These are phyloP conservation scores for Stereum hirsutum DNA, from an alignment of 1,284 basidiomycete species.

Conservation along the genomic window DNA sequence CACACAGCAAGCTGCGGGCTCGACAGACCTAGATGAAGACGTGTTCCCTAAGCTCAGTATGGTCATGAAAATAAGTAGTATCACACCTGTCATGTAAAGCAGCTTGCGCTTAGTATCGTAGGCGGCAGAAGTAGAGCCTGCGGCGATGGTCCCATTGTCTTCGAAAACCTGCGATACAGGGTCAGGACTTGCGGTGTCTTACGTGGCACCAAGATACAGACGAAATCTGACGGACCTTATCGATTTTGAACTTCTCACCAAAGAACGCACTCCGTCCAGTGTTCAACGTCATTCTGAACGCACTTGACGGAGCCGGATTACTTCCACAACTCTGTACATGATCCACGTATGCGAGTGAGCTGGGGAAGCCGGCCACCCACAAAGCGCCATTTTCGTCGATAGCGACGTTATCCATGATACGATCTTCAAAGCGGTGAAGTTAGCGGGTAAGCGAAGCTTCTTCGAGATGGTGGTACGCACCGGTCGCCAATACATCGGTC, in stretches of 20 bases:
- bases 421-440: conserved; percentile 24
- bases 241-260: conserved; percentile 55
- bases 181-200: conserved; percentile 4
- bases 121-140: conserved; percentile 43
- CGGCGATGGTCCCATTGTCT: conserved; percentile 46
- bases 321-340: conserved; percentile 18
- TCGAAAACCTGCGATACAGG: no score
- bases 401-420: conserved; percentile 43
- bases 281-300: conserved; percentile 44
- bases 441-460: not conserved
- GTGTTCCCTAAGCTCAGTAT: not conserved
- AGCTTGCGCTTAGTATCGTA: conserved; percentile 37
- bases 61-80: not conserved
- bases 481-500: conserved; percentile 33
- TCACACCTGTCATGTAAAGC: conserved; percentile 48
- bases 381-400: conserved; percentile 46
- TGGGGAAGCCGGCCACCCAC: conserved; percentile 39
- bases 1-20: no score
- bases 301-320: conserved; percentile 31
- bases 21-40: no score
- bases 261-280: conserved; percentile 39
- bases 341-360: conserved; percentile 25
- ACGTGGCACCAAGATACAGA: conserved; percentile 3
- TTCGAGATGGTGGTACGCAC: conserved; percentile 18
- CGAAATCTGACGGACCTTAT: conserved; percentile 33